A percentile compares a stretch with the other conserved stretches of the same genome.
phyloP scores from a whole-genome alignment of 768 basidiomycete genomes.

The Leccinum ochraceum region DNA sequence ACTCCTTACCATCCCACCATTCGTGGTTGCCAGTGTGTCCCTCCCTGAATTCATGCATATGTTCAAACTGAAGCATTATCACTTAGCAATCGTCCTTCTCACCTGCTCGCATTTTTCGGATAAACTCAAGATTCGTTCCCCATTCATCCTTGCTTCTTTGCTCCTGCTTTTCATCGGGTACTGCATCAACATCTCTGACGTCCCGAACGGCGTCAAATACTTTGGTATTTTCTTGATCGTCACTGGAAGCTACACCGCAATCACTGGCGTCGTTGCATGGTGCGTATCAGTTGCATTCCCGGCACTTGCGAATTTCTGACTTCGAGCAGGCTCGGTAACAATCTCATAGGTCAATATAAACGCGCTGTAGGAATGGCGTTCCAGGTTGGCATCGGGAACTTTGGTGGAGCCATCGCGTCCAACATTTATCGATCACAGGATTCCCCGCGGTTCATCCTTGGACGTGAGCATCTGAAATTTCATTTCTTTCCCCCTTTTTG shows the following conservation, averaged over 20 bases:
- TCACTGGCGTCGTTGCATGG: conserved; percentile 67
- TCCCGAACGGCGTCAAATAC: conserved; percentile 58
- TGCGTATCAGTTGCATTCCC: conserved; percentile 30
- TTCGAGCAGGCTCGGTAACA: conserved; percentile 48
- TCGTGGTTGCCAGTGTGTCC: conserved; percentile 59
- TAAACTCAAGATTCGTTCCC: conserved; percentile 50
- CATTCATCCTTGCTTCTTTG: conserved; percentile 57
- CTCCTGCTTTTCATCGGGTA: conserved; percentile 58
- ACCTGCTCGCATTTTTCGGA: conserved; percentile 61
- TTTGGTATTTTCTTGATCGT: conserved; percentile 73
- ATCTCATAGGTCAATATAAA: conserved; percentile 69
- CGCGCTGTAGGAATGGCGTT: conserved; percentile 67
- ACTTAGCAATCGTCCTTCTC: conserved; percentile 51
- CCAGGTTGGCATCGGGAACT: conserved; percentile 54
- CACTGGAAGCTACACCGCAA: conserved; percentile 54
- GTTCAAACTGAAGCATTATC: background rate
- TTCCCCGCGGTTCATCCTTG: conserved; percentile 58
- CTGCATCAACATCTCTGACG: conserved; percentile 60
- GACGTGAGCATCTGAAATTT: conserved; percentile 44
- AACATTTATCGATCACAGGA: conserved; percentile 64
- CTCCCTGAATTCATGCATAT: background rate
- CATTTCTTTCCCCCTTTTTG: background rate
- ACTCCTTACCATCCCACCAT: conserved; percentile 69
- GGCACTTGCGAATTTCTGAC: background rate
- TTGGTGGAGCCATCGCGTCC: conserved; percentile 61